Percentiles rank a stretch among this genome's conserved stretches.
Evolutionary conservation across 2,329 filamentous ascomycete species (phyloP).

Genomic region (Neoarthrinium moseri): DNA sequence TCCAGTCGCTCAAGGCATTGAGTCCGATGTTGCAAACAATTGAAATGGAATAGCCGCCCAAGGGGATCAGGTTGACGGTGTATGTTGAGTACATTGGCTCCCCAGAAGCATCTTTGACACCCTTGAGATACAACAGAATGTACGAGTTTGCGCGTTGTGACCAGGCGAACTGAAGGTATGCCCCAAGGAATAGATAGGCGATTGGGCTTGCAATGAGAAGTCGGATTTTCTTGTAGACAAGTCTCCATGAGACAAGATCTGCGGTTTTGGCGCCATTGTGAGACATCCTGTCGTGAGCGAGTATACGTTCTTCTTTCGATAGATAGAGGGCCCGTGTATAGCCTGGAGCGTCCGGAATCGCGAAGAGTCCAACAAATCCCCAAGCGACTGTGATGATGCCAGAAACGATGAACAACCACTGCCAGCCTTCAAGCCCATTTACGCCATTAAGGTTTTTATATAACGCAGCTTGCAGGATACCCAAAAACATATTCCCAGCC

Average conservation of each 20-base stretch:
- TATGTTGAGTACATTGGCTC: conserved; percentile 19
- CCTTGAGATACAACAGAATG: conserved; percentile 24
- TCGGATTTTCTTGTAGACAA: conserved; percentile 14
- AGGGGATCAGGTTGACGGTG: conserved; percentile 23
- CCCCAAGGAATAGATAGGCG: conserved; percentile 21
- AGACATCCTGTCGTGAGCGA: conserved; percentile 15
- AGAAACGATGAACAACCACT: conserved; percentile 18
- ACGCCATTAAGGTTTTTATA: conserved; percentile 31
- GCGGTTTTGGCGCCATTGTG: conserved; percentile 15
- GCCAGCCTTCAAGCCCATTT: conserved; percentile 3
- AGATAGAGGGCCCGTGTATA: conserved; percentile 22
- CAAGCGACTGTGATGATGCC: conserved; percentile 40
- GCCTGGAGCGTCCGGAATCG: conserved; percentile 29
- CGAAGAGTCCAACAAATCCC: conserved; percentile 36
- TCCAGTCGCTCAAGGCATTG: conserved; percentile 35
- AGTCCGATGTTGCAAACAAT: conserved; percentile 33
- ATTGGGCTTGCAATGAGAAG: conserved; percentile 18
- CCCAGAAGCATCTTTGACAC: conserved; percentile 12
- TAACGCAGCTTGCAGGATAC: conserved; percentile 41
- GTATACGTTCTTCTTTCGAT: conserved; percentile 12
- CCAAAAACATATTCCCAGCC: conserved; percentile 42
- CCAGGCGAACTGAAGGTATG: conserved; percentile 21
- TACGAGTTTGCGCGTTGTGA: conserved; percentile 23
- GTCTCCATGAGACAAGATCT: conserved; percentile 13
- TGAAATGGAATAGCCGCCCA: conserved; percentile 24